Base-by-base conservation (phyloP, 1,284 basidiomycete species). In the Papiliotrema laurentii region DNA sequence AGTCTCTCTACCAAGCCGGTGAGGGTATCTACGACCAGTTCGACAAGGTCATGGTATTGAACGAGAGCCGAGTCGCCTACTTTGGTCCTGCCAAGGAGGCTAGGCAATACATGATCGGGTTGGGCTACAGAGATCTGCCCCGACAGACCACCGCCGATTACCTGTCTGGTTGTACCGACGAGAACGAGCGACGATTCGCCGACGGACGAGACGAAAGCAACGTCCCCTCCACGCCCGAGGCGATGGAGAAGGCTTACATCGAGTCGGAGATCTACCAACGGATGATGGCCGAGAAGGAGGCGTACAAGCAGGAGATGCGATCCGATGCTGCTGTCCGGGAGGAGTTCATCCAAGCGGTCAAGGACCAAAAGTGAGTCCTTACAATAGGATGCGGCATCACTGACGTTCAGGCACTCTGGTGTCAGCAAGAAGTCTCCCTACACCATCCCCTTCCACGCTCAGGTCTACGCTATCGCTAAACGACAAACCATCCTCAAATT, bases 351-450 rank as follows among this genome's bases (percentile, higher is more conserved):
- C 76, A 78, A 18, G 87, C 89, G 2, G 87, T 90, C 21, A 70
- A 76, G 21, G 83, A 83, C 4, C 84, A 89, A 68, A 93, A 93
- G 78, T 85, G 49, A 47, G 49, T 47, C 6, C 3, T 33, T 1
- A 24, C 27, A 11, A 35, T n/a, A 22, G 36, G n/a, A 37, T 38
- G 35, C n/a, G 6, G 31, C 38, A 5, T 24, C 42, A 27, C 30
- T 41, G 14, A 30, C 27, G 18, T n/a, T 24, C 36, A 41, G 46
- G 43, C 66, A 88, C 72, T 81, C 79, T 46, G 85, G 88, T 21
- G 89, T 89, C 3, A 82, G 85, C 22, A 84, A 83, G 73, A 87
- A 86, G 75, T 88, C 85, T 55, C 86, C 89, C 3, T 94, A 92
- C 75, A 92, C 88, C 3, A 82, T 92, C 25, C 83, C 86, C 1